phyloP scores from a whole-genome alignment of 2,329 filamentous ascomycete genomes.

The Paradendryphiella salina region DNA sequence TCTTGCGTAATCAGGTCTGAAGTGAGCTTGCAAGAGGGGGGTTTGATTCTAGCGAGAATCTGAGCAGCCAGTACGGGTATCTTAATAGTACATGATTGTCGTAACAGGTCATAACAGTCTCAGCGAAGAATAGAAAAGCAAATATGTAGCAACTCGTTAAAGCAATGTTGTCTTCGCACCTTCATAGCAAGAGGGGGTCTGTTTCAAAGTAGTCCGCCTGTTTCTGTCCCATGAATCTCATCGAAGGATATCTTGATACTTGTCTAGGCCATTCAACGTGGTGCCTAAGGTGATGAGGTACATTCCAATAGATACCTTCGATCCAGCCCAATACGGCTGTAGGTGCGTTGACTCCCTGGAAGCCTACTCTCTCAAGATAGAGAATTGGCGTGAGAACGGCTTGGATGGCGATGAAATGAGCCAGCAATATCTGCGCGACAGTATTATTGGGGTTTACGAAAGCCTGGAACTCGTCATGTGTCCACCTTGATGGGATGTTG shows the following conservation, averaged over 20 bases:
- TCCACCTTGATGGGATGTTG: constrained; percentile 47
- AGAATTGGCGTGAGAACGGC: constrained; percentile 51
- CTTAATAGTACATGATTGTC: neutral
- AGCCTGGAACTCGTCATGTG: constrained; percentile 48
- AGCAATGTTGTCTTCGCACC: neutral
- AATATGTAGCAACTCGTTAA: neutral
- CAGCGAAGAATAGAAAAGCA: neutral
- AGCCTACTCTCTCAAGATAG: constrained; percentile 40
- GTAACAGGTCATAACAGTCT: too few species aligned
- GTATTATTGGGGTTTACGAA: constrained; percentile 52
- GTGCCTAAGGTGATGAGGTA: constrained; percentile 27
- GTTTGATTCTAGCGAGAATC: too few species aligned
- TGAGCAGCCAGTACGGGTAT: too few species aligned
- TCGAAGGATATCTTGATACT: constrained; percentile 37
- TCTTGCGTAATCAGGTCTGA: too few species aligned
- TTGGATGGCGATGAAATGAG: constrained; percentile 54
- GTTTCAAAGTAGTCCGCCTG: constrained; percentile 16
- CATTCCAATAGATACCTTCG: constrained; percentile 39
- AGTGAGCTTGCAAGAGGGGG: too few species aligned
- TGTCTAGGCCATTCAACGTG: constrained; percentile 39
- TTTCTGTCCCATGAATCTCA: constrained; percentile 33
- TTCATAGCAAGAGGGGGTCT: constrained; percentile 1
- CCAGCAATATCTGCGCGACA: constrained; percentile 50
- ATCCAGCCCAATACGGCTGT: constrained; percentile 40
- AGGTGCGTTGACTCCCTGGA: constrained; percentile 41